These are phyloP conservation scores for Scheffersomyces insectosa DNA, from an alignment of 1,139 yeast genomes.

Conservation along the genomic window DNA sequence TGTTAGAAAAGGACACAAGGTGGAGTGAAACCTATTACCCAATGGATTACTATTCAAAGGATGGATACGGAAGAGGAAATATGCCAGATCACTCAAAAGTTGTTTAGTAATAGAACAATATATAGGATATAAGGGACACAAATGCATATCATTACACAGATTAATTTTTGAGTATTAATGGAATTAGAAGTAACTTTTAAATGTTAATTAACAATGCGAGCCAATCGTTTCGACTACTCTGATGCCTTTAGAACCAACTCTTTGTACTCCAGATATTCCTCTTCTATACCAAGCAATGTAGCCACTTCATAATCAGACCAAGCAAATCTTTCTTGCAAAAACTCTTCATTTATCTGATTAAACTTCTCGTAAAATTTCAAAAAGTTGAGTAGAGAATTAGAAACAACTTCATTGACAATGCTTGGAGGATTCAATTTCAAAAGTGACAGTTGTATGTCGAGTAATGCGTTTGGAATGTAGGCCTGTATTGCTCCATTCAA, in stretches of 20 bases:
- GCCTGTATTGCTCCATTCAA: constrained; percentile 47
- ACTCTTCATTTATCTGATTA: constrained; percentile 36
- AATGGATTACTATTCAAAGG: constrained; percentile 90
- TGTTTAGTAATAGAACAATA: neutral
- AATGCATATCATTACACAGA: too few relatives aligned
- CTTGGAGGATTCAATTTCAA: constrained; percentile 64
- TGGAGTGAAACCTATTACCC: constrained; percentile 77
- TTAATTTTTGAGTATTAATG: neutral
- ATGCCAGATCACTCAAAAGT: constrained; percentile 43
- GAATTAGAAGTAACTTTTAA: neutral
- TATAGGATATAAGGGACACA: too few relatives aligned
- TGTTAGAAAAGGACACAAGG: constrained; percentile 69
- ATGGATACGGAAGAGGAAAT: constrained; percentile 92
- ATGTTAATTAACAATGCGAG: neutral
- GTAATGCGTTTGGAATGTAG: constrained; percentile 59
- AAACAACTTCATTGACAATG: constrained; percentile 55
- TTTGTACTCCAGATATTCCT: constrained; percentile 17
- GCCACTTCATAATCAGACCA: constrained; percentile 65
- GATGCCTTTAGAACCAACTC: neutral
- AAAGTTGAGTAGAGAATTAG: constrained; percentile 48
- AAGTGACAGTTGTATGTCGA: constrained; percentile 60
- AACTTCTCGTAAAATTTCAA: constrained; percentile 56
- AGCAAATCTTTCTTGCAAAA: constrained; percentile 40
- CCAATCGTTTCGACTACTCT: too few relatives aligned
- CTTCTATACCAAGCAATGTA: constrained; percentile 63